Evolutionary conservation across 2,329 filamentous ascomycete species (phyloP).

Genomic region (Penicillium palitans): DNA sequence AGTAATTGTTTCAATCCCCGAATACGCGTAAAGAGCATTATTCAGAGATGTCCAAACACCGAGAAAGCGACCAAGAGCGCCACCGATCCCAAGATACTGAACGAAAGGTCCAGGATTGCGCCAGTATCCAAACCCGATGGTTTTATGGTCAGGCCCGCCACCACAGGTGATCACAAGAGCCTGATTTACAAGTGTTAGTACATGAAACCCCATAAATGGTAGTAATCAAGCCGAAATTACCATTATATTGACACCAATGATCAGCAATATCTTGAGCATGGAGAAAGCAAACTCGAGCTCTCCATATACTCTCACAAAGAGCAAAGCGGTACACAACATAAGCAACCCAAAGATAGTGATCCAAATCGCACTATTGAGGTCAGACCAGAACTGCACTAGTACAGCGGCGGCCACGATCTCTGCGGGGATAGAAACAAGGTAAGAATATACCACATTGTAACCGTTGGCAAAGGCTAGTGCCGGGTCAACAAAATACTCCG

Average conservation of each 20-base stretch:
- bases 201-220: not conserved
- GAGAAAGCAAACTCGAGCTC: slow-evolving; percentile 10
- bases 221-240: not conserved
- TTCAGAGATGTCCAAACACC: slow-evolving; percentile 13
- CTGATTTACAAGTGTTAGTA: not conserved
- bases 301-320: not conserved
- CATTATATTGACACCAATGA: slow-evolving; percentile 11
- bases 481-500: slow-evolving; percentile 12
- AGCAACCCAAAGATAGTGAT: slow-evolving; percentile 5
- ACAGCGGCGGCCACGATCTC: slow-evolving; percentile 6
- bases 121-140: slow-evolving; percentile 15
- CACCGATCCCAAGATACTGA: slow-evolving; percentile 8
- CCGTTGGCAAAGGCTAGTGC: slow-evolving; percentile 11
- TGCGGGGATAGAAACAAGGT: slow-evolving; percentile 8
- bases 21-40: slow-evolving; percentile 8
- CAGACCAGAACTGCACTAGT: slow-evolving; percentile 5
- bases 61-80: slow-evolving; percentile 11
- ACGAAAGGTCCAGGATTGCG: slow-evolving; percentile 9
- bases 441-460: slow-evolving; percentile 8
- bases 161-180: slow-evolving; percentile 11
- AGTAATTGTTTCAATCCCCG: slow-evolving; percentile 12
- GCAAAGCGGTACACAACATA: not conserved
- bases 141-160: slow-evolving; percentile 10
- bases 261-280: slow-evolving; percentile 11
- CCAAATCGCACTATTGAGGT: slow-evolving; percentile 1